phyloP scores from a whole-genome alignment of 768 basidiomycete species.

The Psilocybe tampanensis region DNA sequence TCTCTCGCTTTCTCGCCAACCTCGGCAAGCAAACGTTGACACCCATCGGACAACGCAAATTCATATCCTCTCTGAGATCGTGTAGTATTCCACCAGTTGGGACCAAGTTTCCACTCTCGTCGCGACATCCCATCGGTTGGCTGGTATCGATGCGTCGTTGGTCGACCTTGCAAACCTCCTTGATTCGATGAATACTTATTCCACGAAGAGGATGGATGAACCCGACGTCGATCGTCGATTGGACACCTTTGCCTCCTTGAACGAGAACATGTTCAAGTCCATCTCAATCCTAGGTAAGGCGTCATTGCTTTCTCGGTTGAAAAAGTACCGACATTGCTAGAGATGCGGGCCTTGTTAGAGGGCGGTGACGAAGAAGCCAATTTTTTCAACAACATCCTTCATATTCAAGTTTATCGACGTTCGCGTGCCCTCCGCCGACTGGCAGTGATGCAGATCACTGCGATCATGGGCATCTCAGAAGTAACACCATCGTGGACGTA shows the following conservation, averaged over 20 bases:
- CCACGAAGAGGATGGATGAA: conserved; percentile 80
- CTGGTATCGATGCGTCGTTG: conserved; percentile 49
- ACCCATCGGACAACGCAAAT: conserved; percentile 84
- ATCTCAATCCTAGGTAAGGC: conserved; percentile 65
- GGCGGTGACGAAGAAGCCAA: conserved; percentile 92
- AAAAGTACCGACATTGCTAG: conserved; percentile 63
- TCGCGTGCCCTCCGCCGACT: conserved; percentile 85
- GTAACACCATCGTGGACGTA: conserved; percentile 73
- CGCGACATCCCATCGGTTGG: conserved; percentile 56
- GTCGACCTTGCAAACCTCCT: conserved; percentile 54
- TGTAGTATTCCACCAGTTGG: conserved; percentile 70
- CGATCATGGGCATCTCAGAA: conserved; percentile 64
- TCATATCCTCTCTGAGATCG: conserved; percentile 75
- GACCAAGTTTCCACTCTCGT: conserved; percentile 75
- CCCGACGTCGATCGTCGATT: conserved; percentile 91
- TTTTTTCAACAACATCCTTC: conserved; percentile 95
- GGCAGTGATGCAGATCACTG: conserved; percentile 77
- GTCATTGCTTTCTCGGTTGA: conserved; percentile 78
- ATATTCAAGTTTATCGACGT: conserved; percentile 90
- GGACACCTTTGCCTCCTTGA: conserved; percentile 71
- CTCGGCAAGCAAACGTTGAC: conserved; percentile 53
- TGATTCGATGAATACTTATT: conserved; percentile 83
- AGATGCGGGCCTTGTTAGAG: conserved; percentile 81
- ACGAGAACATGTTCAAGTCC: conserved; percentile 58
- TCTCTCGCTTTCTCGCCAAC: conserved; percentile 70